These are phyloP conservation scores for Citrus reticulata DNA, from an alignment of 345 rosid species.

Conservation along the genomic window DNA sequence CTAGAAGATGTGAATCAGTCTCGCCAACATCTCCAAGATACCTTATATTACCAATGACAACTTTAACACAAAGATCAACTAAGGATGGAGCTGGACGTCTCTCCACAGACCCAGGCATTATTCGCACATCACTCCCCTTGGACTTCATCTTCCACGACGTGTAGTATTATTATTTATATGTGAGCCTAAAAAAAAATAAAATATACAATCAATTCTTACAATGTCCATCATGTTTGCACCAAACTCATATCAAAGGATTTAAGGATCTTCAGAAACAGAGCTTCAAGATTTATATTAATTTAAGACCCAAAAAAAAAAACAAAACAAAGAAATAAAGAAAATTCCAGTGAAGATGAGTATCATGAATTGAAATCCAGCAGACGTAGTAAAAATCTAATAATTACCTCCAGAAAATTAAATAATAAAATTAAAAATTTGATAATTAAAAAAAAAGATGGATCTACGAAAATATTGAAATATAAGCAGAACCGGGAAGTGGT, in stretches of 20 bases:
- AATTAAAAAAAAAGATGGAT: not conserved
- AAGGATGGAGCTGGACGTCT: slow-evolving; percentile 44
- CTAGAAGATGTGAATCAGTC: slow-evolving; percentile 72
- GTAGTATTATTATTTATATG: not conserved
- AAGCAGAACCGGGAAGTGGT: too few species aligned
- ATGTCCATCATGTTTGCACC: not conserved
- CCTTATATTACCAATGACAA: slow-evolving; percentile 52
- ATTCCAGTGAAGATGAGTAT: not conserved
- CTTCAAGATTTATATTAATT: not conserved
- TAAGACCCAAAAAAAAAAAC: too few species aligned
- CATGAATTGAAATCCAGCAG: not conserved
- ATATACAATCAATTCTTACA: not conserved
- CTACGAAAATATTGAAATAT: too few species aligned
- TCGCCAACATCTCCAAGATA: slow-evolving; percentile 91
- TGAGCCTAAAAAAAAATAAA: not conserved
- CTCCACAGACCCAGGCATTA: not conserved
- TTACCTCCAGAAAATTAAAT: not conserved
- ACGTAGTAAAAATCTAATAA: not conserved
- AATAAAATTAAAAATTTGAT: not conserved
- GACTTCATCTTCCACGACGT: slow-evolving; percentile 7
- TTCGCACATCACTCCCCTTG: not conserved
- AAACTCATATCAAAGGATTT: not conserved
- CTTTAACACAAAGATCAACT: slow-evolving; percentile 72
- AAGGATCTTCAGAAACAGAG: not conserved
- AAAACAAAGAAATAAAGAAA: too few species aligned